Conservation (phyloP, 352 stramenopile genomes). For the Globisporangium yorkense region DNA sequence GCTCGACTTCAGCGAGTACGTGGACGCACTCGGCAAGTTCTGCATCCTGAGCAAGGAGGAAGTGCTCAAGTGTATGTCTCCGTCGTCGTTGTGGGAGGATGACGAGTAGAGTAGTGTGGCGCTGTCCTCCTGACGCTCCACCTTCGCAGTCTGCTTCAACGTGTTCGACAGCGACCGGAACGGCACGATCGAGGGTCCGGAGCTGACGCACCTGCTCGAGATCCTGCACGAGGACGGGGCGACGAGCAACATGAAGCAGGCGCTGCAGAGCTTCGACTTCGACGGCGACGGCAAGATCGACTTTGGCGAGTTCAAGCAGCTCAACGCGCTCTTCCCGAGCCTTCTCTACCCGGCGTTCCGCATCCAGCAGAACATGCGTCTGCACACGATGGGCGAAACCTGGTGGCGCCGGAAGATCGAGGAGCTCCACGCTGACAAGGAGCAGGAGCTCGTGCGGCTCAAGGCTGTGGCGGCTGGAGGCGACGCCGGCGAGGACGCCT, state of each 20-base stretch:
- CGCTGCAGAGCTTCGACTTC: constrained; percentile 58
- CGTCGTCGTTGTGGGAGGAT: not conserved
- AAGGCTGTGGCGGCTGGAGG: constrained; percentile 19
- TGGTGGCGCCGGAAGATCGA: constrained; percentile 66
- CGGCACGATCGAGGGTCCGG: constrained; percentile 61
- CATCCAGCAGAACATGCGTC: constrained; percentile 71
- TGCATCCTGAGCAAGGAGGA: constrained; percentile 70
- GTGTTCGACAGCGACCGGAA: constrained; percentile 70
- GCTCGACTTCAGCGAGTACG: constrained; percentile 71
- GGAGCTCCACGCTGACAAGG: constrained; percentile 38
- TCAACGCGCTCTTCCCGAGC: constrained; percentile 57
- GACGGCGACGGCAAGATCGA: constrained; percentile 70
- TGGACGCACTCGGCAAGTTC: constrained; percentile 71
- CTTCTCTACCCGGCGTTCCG: constrained; percentile 64
- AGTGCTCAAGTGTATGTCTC: constrained; percentile 57
- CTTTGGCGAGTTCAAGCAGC: constrained; percentile 60
- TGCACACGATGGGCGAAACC: constrained; percentile 52
- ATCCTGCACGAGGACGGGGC: constrained; percentile 58
- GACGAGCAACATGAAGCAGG: constrained; percentile 67
- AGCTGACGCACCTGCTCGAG: constrained; percentile 57
- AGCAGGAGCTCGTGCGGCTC: constrained; percentile 29
- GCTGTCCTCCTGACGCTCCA: too few species aligned
- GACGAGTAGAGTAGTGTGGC: too few species aligned
- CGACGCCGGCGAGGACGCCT: constrained; percentile 21
- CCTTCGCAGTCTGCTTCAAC: constrained; percentile 60